phyloP scores from a whole-genome alignment of 495 filamentous ascomycete genomes.

The Coniosporium apollinis region DNA sequence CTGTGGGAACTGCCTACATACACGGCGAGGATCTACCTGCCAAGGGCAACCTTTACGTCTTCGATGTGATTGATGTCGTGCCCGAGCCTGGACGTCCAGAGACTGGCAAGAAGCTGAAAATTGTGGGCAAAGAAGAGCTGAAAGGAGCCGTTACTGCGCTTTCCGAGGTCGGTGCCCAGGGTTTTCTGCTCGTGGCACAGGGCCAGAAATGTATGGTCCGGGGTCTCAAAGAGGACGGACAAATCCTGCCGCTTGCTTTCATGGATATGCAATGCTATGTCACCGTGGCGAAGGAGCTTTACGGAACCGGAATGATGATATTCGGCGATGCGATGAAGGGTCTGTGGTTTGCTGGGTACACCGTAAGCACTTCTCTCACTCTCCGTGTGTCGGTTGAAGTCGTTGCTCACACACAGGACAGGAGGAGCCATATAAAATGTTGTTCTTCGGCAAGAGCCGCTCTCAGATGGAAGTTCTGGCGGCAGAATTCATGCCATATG shows the following conservation, averaged over 20 bases:
- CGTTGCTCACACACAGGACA: background rate
- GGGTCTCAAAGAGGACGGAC: conserved; percentile 86
- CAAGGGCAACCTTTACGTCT: conserved; percentile 75
- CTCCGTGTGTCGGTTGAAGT: background rate
- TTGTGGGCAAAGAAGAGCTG: conserved; percentile 75
- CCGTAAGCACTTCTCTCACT: conserved; percentile 31
- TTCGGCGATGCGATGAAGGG: conserved; percentile 85
- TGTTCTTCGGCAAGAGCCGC: conserved; percentile 73
- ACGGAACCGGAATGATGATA: conserved; percentile 64
- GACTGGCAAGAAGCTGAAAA: conserved; percentile 66
- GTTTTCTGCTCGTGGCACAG: conserved; percentile 78
- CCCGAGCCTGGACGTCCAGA: conserved; percentile 75
- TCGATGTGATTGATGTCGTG: conserved; percentile 78
- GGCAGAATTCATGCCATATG: conserved; percentile 79
- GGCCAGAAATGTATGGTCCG: conserved; percentile 96
- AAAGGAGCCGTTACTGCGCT: conserved; percentile 86
- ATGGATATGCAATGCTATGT: conserved; percentile 96
- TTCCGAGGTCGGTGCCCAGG: conserved; percentile 77
- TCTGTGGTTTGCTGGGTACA: conserved; percentile 87
- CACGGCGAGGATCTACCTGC: conserved; percentile 80
- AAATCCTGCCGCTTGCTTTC: conserved; percentile 83
- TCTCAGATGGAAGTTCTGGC: conserved; percentile 59
- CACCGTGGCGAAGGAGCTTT: conserved; percentile 60
- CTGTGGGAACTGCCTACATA: conserved; percentile 67
- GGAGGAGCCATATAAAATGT: conserved; percentile 77